Evolutionary conservation across 495 filamentous ascomycete genomes (phyloP), one percentile per base, ranked within the genome.

Genomic region (Aspergillus wentii): DNA sequence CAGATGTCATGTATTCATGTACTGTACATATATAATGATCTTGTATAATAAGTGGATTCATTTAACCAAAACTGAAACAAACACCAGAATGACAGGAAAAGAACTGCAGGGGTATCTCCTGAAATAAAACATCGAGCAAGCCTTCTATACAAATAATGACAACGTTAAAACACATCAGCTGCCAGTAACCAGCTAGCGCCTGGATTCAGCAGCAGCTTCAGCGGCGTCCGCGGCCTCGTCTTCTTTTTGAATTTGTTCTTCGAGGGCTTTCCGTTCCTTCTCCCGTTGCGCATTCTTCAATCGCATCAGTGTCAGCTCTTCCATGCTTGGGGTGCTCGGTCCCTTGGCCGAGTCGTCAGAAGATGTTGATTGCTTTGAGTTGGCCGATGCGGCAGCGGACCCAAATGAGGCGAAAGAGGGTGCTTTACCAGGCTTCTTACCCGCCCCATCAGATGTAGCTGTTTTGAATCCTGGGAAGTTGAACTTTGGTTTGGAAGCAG

Each of bases 231-330:
- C 70, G 17, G 62, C 62, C 38, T 62, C 66, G 30, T 79, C 78
- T 56, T 77, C 65, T 39, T 54, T 49, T 15, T 63, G 45, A 23
- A 81, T 62, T 46, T 79, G 60, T 28, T 78, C 77, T 41, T 77
- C 76, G 11, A 79, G 49, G 11, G 73, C 62, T 25, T 59, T 68
- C 26, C 66, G 59, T 44, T 71, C 68, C 51, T 78, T 79, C 48
- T 82, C 76, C 8, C 63, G 55, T 44, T 72, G 68, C 0, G 76
- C 75, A 38, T 72, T 77, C 48, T 78, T 80, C 35, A 83, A 43
- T 21, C 76, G 62, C 54, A 82, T 82, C 54, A 82, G 54, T 1
- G 73, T 80, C 40, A 74, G 45, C 25, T 83, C 78, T 48, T 83
- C 66, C 20, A 80, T 38, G 40, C 68, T 80, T 2, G 75, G 74